Percentiles rank a stretch among this genome's conserved stretches.
Evolutionary conservation across 768 basidiomycete species (phyloP).

Genomic region (Amanita polypyramis): DNA sequence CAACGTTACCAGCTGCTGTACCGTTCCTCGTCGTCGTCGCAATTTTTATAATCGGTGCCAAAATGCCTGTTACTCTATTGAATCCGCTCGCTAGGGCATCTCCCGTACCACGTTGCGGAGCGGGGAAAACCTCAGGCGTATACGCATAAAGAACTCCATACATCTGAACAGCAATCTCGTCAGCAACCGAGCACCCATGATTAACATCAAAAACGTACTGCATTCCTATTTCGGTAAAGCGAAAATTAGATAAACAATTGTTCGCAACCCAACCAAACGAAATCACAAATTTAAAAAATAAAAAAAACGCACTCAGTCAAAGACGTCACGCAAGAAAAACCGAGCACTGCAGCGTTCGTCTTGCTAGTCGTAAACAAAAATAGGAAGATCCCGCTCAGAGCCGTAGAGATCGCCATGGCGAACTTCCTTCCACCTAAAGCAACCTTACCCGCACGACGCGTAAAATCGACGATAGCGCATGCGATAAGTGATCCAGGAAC

Average conservation of each 20-base stretch:
- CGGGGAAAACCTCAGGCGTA: constrained; percentile 50
- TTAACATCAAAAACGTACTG: constrained; percentile 17
- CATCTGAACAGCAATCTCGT: constrained; percentile 19
- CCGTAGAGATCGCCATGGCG: constrained; percentile 33
- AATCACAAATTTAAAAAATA: not conserved
- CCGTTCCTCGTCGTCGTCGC: constrained; percentile 26
- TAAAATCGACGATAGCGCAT: constrained; percentile 33
- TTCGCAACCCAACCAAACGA: too few relatives aligned
- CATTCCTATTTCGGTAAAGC: constrained; percentile 20
- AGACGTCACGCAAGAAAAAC: constrained; percentile 33
- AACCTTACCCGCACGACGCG: constrained; percentile 18
- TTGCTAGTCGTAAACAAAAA: constrained; percentile 42
- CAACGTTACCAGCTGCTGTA: constrained; percentile 13
- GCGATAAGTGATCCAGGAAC: constrained; percentile 40
- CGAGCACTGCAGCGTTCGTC: constrained; percentile 27
- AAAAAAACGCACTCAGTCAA: constrained; percentile 27
- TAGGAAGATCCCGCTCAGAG: constrained; percentile 35
- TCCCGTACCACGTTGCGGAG: constrained; percentile 45
- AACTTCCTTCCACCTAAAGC: constrained; percentile 29
- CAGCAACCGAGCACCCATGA: not conserved
- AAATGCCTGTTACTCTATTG: constrained; percentile 37
- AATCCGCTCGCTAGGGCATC: constrained; percentile 38
- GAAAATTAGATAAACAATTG: not conserved
- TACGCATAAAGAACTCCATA: constrained; percentile 47
- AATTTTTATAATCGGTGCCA: constrained; percentile 40